phyloP scores from a whole-genome alignment of 2,329 filamentous ascomycete species.

The Lizonia empirigonia region DNA sequence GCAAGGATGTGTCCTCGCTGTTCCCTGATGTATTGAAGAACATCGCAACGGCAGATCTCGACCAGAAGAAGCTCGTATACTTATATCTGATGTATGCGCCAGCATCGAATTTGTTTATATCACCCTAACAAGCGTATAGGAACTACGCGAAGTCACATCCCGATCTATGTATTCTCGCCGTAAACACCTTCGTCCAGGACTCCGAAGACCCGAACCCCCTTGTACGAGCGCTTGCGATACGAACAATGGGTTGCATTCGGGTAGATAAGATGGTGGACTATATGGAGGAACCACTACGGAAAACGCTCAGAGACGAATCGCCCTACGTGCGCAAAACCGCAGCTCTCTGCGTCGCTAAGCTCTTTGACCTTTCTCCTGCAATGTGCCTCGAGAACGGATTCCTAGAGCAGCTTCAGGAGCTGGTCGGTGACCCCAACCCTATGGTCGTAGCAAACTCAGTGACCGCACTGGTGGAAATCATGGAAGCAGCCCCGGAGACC shows the following conservation, averaged over 20 bases:
- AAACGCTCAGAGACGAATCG: slow-evolving; percentile 95
- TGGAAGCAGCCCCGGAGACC: slow-evolving; percentile 88
- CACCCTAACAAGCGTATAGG: slow-evolving; percentile 57
- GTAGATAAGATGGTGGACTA: slow-evolving; percentile 99
- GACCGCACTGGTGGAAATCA: slow-evolving; percentile 89
- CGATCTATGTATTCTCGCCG: slow-evolving; percentile 95
- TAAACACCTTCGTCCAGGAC: slow-evolving; percentile 99
- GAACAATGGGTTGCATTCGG: slow-evolving; percentile 97
- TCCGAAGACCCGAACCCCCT: slow-evolving; percentile 98
- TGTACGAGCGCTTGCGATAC: slow-evolving; percentile 90
- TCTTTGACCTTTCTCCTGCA: slow-evolving; percentile 90
- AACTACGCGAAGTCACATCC: slow-evolving; percentile 99
- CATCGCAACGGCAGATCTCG: slow-evolving; percentile 90
- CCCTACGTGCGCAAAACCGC: slow-evolving; percentile 98
- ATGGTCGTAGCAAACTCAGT: slow-evolving; percentile 99
- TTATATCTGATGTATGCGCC: slow-evolving; percentile 79
- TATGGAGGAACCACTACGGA: slow-evolving; percentile 96
- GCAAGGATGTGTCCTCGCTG: slow-evolving; percentile 95
- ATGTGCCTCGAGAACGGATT: slow-evolving; percentile 98
- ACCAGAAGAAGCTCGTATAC: slow-evolving; percentile 99
- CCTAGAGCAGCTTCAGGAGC: slow-evolving; percentile 87
- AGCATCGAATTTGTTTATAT: not conserved
- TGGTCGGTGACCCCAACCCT: slow-evolving; percentile 96
- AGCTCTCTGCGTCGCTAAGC: slow-evolving; percentile 95
- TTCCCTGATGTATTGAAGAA: slow-evolving; percentile 99